Percentiles rank a stretch among this genome's conserved stretches.
Evolutionary conservation across 306 rosid species (phyloP).

Genomic region (Corylus americana): DNA sequence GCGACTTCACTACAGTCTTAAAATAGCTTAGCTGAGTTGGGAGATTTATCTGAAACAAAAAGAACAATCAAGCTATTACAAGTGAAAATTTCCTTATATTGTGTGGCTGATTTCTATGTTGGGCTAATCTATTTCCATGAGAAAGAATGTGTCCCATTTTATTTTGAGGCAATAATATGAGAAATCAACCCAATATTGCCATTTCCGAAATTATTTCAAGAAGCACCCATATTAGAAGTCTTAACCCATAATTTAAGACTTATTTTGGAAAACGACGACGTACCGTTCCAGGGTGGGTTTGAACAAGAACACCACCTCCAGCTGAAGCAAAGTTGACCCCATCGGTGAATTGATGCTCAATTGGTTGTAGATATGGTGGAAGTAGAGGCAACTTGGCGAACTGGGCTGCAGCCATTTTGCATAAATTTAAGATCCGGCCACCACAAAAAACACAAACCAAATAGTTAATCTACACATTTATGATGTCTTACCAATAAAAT

Average conservation of each 20-base stretch:
- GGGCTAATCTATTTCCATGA: neutral
- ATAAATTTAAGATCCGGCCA: neutral
- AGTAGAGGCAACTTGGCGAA: slow-evolving; percentile 36
- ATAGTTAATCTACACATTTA: neutral
- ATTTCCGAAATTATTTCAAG: neutral
- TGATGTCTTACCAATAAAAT: slow-evolving; percentile 32
- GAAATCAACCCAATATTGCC: neutral
- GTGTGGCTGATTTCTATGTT: neutral
- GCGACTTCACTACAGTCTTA: slow-evolving; percentile 28
- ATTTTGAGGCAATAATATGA: too few species aligned
- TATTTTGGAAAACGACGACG: neutral
- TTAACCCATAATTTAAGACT: too few species aligned
- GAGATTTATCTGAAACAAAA: slow-evolving; percentile 35
- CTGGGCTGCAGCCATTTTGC: slow-evolving; percentile 31
- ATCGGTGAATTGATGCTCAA: neutral
- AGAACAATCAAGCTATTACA: neutral
- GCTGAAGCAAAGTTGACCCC: slow-evolving; percentile 48
- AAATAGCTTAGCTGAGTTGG: slow-evolving; percentile 33
- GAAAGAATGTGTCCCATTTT: too few species aligned
- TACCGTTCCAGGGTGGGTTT: slow-evolving; percentile 24
- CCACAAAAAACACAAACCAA: neutral
- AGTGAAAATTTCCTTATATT: neutral
- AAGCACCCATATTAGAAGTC: neutral
- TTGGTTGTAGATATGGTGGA: slow-evolving; percentile 43
- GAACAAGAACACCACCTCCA: slow-evolving; percentile 41